Evolutionary conservation across 75 land plant species (phyloP), one percentile per base, ranked within the genome.

Genomic region (Selaginella tamariscina): DNA sequence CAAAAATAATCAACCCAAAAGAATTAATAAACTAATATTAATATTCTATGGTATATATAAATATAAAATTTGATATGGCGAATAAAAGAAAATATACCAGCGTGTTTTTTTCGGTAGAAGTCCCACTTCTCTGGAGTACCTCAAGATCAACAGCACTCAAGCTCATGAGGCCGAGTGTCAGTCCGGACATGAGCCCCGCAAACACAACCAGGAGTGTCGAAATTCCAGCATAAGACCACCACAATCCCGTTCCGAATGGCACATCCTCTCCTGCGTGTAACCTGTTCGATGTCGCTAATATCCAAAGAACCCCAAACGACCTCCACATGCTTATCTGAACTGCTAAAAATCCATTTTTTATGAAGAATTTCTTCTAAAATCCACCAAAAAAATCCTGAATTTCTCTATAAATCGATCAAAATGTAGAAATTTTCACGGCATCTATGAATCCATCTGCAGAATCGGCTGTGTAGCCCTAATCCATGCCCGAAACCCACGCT

Each of bases 121-220:
- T 77, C 29, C 96, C 96, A 33, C 96, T 88, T 13, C 82, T 78
- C 71, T 88, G 88, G 30, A 90, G 86, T 31, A 90, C 87, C 66
- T 90, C 96, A 39, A 90, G 71, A 31, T 90, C 96, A 70, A 90
- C 88, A 30, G 80, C 76, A 24, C 86, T 82, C 27, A 90, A 68
- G 28, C 92, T 84, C 96, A 90, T 90, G 57, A 90, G 74, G 2
- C 96, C 96, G 0, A 90, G 81, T 9, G 96, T 90, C 22, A 90
- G 70, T n/a, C 96, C 96, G 9, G 96, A 90, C 96, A 90, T 90
- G 33, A 84, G 79, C 22, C 96, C 96, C 0, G 89, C 96, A 65
- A 90, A 90, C 1, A 90, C 63, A 15, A 90, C 96, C 22, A 90
- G 76, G 18, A 79, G 27, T 29, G 80, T 75, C 1, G 84, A 90